Conservation (phyloP, 768 basidiomycete genomes). For the Auricularia auricula-judae region DNA sequence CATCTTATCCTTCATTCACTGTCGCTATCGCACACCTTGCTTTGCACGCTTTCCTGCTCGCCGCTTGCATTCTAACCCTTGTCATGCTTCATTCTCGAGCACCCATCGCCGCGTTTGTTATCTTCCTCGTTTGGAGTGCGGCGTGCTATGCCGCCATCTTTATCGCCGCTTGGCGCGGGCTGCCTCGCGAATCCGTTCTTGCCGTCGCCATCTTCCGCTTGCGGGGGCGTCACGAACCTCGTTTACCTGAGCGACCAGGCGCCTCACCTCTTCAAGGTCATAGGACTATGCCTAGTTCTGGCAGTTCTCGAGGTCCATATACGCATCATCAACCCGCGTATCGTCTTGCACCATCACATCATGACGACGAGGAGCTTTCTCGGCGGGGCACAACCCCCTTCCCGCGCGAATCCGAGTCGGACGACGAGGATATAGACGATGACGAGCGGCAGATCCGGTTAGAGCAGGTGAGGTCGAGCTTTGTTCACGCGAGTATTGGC, state of each 20-base stretch:
- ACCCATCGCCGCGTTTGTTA: conserved; percentile 42
- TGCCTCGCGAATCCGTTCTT: conserved; percentile 46
- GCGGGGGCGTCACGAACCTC: conserved; percentile 20
- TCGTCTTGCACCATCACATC: conserved; percentile 29
- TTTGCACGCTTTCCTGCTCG: conserved; percentile 47
- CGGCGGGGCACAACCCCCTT: conserved; percentile 27
- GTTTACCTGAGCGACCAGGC: conserved; percentile 13
- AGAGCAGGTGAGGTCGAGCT: conserved; percentile 31
- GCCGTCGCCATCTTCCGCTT: conserved; percentile 36
- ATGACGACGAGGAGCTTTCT: conserved; percentile 30
- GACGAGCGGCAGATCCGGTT: conserved; percentile 63
- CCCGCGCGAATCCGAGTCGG: conserved; percentile 33
- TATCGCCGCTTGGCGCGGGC: conserved; percentile 44
- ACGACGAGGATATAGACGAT: conserved; percentile 39
- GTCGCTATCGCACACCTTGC: conserved; percentile 9
- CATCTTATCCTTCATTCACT: conserved; percentile 21
- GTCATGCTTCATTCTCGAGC: conserved; percentile 48
- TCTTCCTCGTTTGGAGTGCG: conserved; percentile 53
- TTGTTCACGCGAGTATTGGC: not conserved
- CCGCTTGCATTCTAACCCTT: conserved; percentile 45
- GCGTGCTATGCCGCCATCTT: conserved; percentile 47
- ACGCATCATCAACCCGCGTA: conserved; percentile 49
- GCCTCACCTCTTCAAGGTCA: conserved; percentile 19
- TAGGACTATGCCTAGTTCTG: conserved; percentile 4
- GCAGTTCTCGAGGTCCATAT: conserved; percentile 41